phyloP scores from a whole-genome alignment of 1,139 yeast species.

The Suhomyces guaymorum region DNA sequence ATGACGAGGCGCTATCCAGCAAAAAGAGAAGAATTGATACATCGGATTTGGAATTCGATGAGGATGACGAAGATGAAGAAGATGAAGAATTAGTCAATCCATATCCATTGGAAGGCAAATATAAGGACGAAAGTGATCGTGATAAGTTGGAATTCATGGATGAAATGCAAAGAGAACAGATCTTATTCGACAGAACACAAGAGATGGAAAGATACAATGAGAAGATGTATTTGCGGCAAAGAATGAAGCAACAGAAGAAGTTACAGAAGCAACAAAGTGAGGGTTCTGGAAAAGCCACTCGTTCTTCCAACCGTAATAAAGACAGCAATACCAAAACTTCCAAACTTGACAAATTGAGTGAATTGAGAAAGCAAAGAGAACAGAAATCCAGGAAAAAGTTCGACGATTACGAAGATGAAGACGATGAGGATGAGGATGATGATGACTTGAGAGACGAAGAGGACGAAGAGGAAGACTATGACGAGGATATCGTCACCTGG shows the following conservation, averaged over 20 bases:
- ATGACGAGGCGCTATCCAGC: constrained; percentile 21
- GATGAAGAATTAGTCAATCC: constrained; percentile 58
- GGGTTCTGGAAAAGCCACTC: constrained; percentile 29
- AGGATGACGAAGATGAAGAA: constrained; percentile 38
- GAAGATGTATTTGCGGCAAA: constrained; percentile 74
- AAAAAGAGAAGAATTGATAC: constrained; percentile 17
- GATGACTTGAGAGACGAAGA: constrained; percentile 45
- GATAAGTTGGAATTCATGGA: constrained; percentile 69
- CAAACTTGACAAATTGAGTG: constrained; percentile 64
- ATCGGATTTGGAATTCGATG: constrained; percentile 27
- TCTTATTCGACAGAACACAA: constrained; percentile 88
- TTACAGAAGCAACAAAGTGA: constrained; percentile 35
- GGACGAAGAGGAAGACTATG: constrained; percentile 32
- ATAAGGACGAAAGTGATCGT: constrained; percentile 79
- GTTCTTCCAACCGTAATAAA: constrained; percentile 24
- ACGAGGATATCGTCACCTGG: constrained; percentile 51
- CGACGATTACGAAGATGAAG: constrained; percentile 30
- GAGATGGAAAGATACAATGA: constrained; percentile 87
- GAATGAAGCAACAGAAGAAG: constrained; percentile 58
- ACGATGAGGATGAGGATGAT: constrained; percentile 43
- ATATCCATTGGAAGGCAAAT: constrained; percentile 91
- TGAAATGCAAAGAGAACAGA: constrained; percentile 88
- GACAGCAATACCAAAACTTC: constrained; percentile 27
- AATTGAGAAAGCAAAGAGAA: constrained; percentile 83
- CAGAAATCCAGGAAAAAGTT: constrained; percentile 45